A percentile compares a stretch with the other conserved stretches of the same genome.
Conservation (phyloP, 192 early-diverging fungal species). For the Spinellus fusiger region DNA sequence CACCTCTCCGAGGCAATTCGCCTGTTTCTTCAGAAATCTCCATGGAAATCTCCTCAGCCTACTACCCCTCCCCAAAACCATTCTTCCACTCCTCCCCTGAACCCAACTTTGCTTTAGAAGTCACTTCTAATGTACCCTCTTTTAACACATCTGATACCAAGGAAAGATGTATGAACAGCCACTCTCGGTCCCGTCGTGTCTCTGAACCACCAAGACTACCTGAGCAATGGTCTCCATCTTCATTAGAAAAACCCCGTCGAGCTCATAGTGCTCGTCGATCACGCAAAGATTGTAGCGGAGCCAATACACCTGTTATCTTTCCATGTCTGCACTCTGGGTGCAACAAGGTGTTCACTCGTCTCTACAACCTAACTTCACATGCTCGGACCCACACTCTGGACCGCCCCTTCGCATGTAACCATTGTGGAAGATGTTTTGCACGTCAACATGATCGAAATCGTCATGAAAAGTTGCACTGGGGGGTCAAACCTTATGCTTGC, state of each 20-base stretch:
- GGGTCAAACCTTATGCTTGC: constrained; percentile 67
- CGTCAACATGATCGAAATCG: constrained; percentile 89
- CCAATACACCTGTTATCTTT: background rate
- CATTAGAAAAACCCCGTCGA: constrained; percentile 1
- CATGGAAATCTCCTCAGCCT: background rate
- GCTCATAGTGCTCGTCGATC: constrained; percentile 14
- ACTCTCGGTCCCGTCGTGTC: constrained; percentile 10
- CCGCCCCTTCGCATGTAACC: constrained; percentile 65
- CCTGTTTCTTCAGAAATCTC: background rate
- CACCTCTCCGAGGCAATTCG: constrained; percentile 10
- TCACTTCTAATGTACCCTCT: no score
- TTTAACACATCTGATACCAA: background rate
- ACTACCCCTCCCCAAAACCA: background rate
- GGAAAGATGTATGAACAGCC: background rate
- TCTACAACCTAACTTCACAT: constrained; percentile 75
- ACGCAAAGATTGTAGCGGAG: background rate
- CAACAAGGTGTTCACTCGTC: constrained; percentile 64
- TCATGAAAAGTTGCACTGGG: constrained; percentile 69
- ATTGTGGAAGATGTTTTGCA: constrained; percentile 76
- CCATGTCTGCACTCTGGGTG: constrained; percentile 41
- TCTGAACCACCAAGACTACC: constrained; percentile 17
- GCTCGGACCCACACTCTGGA: constrained; percentile 69
- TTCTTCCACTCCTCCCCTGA: background rate
- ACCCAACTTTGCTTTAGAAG: no score
- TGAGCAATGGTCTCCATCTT: background rate